phyloP scores from a whole-genome alignment of 164 flowering plant species.

The Hamamelis virginiana region DNA sequence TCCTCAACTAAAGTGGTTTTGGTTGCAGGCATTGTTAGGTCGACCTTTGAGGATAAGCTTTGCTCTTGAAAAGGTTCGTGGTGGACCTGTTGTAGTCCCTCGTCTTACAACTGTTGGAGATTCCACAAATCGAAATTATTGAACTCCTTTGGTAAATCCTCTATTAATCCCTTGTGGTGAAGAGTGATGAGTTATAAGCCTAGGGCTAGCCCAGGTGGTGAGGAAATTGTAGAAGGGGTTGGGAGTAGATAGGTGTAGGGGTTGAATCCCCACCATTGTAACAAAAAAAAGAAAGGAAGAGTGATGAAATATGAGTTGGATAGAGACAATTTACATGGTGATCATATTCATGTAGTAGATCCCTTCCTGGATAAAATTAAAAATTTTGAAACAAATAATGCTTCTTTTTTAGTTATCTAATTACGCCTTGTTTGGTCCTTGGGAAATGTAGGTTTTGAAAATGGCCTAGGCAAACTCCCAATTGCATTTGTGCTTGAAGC shows the following conservation, averaged over 20 bases:
- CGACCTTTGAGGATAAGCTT: slow-evolving; percentile 76
- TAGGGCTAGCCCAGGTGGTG: too few relatives aligned
- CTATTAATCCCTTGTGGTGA: background rate
- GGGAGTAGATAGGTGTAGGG: too few relatives aligned
- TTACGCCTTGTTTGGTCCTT: background rate
- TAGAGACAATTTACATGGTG: background rate
- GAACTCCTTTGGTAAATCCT: slow-evolving; percentile 15
- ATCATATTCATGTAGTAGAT: background rate
- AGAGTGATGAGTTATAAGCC: too few relatives aligned
- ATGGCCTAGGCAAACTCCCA: too few relatives aligned
- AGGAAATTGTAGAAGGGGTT: too few relatives aligned
- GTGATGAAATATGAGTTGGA: background rate
- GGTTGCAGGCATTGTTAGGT: slow-evolving; percentile 69
- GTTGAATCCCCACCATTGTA: too few relatives aligned
- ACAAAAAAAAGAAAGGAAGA: too few relatives aligned
- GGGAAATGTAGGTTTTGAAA: background rate
- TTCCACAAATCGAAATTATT: slow-evolving; percentile 17
- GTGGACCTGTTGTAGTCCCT: slow-evolving; percentile 76
- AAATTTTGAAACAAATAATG: too few relatives aligned
- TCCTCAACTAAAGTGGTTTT: slow-evolving; percentile 1
- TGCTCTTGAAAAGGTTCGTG: slow-evolving; percentile 81
- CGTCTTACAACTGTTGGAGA: slow-evolving; percentile 44
- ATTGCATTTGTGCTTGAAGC: too few relatives aligned
- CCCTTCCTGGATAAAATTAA: background rate
- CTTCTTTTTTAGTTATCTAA: too few relatives aligned